Conservation (phyloP, 805 yeast species). For the Nakazawaea molendinolei region DNA sequence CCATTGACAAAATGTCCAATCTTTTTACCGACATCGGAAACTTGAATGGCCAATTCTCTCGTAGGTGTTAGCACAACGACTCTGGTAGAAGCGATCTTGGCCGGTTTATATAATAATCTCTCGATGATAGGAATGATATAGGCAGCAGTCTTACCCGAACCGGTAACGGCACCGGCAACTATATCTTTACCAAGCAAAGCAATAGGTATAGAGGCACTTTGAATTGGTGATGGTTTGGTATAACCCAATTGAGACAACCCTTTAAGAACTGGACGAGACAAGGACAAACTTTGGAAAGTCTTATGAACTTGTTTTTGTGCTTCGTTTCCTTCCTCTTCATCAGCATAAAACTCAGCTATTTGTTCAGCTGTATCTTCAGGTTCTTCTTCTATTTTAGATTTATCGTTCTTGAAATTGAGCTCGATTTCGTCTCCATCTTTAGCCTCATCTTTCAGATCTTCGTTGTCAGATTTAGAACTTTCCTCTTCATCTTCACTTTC, state of each 20-base stretch:
- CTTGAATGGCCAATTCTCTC: slow-evolving; percentile 96
- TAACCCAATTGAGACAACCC: slow-evolving; percentile 80
- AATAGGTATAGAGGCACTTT: slow-evolving; percentile 87
- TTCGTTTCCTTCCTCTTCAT: slow-evolving; percentile 44
- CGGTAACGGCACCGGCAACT: slow-evolving; percentile 99
- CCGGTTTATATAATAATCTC: slow-evolving; percentile 83
- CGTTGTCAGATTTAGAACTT: slow-evolving; percentile 27
- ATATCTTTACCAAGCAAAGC: slow-evolving; percentile 92
- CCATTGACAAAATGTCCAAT: slow-evolving; percentile 71
- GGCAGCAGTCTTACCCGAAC: slow-evolving; percentile 99
- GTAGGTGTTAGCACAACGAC: slow-evolving; percentile 92
- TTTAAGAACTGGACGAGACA: slow-evolving; percentile 86
- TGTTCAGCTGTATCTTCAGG: slow-evolving; percentile 72
- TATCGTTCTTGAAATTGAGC: slow-evolving; percentile 18
- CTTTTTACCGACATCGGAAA: slow-evolving; percentile 85
- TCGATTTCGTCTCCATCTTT: slow-evolving; percentile 23
- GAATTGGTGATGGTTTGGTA: slow-evolving; percentile 88
- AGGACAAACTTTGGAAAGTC: slow-evolving; percentile 67
- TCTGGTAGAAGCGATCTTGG: slow-evolving; percentile 79
- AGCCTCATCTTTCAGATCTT: slow-evolving; percentile 27
- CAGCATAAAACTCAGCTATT: slow-evolving; percentile 72
- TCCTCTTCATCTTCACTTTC: slow-evolving; percentile 21
- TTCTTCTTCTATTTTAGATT: slow-evolving; percentile 11
- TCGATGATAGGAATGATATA: slow-evolving; percentile 94
- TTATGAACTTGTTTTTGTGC: slow-evolving; percentile 47